Evolutionary conservation across 305 asterid genomes (phyloP).

Genomic region (Lippia alba): DNA sequence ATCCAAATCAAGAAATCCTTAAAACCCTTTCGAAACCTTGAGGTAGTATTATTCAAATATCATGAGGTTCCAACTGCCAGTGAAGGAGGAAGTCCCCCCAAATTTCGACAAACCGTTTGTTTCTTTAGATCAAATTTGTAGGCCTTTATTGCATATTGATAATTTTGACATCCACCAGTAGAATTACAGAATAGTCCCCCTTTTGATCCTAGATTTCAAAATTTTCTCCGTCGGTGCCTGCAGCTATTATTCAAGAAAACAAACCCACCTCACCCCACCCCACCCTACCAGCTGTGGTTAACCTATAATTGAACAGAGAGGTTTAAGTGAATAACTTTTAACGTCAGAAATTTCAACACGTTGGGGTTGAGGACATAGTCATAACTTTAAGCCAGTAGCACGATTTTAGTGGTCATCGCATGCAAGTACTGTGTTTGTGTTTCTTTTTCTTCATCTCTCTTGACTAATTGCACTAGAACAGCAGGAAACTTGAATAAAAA

Average conservation of each 20-base stretch:
- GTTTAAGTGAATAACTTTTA: no score
- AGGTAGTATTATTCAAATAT: neutral
- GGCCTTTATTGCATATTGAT: no score
- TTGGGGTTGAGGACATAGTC: neutral
- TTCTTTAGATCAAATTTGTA: no score
- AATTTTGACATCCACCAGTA: no score
- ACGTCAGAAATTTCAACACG: neutral
- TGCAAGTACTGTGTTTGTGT: neutral
- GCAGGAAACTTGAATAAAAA: conserved; percentile 39
- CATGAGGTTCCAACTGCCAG: neutral
- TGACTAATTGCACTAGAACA: neutral
- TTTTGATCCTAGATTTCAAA: no score
- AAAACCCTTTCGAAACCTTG: neutral
- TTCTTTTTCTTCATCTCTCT: no score
- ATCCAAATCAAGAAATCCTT: neutral
- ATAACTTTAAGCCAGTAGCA: neutral
- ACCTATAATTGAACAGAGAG: neutral
- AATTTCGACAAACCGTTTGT: no score
- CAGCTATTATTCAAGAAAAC: neutral
- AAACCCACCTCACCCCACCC: neutral
- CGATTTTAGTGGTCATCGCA: neutral
- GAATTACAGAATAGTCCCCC: no score
- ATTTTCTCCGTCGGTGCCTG: no score
- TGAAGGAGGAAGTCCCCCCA: neutral
- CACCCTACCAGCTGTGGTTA: neutral